phyloP scores from a whole-genome alignment of 768 basidiomycete genomes.

The Termitomyces sp. region DNA sequence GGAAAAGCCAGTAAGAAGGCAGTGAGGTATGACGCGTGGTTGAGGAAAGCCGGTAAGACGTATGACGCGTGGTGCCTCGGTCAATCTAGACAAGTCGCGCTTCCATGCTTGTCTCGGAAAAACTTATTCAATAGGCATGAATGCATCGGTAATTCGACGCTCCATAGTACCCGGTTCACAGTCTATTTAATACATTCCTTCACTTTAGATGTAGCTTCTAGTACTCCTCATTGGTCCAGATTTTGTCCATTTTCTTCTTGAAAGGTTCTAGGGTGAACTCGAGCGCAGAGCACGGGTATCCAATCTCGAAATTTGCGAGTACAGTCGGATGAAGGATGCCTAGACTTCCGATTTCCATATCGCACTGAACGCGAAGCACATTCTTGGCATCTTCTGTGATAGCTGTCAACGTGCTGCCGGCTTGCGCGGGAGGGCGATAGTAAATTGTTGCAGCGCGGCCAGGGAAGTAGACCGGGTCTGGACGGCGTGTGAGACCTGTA shows the following conservation, averaged over 20 bases:
- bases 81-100: background rate
- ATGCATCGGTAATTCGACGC: background rate
- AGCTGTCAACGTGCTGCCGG: conserved; percentile 24
- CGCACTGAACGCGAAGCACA: conserved; percentile 39
- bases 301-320: conserved; percentile 89
- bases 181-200: conserved; percentile 19
- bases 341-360: conserved; percentile 80
- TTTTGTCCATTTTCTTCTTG: conserved; percentile 63
- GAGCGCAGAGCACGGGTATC: conserved; percentile 90
- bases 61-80: background rate
- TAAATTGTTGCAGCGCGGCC: conserved; percentile 91
- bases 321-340: conserved; percentile 94
- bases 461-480: conserved; percentile 94
- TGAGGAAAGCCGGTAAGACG: too few relatives aligned
- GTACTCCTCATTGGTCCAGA: conserved; percentile 54
- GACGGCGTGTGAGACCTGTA: background rate
- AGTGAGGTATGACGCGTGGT: background rate
- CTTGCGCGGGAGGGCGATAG: conserved; percentile 59
- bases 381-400: conserved; percentile 45
- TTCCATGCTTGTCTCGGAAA: background rate
- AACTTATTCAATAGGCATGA: background rate
- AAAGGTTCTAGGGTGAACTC: conserved; percentile 97
- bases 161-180: background rate
- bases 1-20: conserved; percentile 25
- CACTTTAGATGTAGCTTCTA: background rate